Base-by-base conservation (phyloP, 441 rosid species). In the Euphorbia celastroides region DNA sequence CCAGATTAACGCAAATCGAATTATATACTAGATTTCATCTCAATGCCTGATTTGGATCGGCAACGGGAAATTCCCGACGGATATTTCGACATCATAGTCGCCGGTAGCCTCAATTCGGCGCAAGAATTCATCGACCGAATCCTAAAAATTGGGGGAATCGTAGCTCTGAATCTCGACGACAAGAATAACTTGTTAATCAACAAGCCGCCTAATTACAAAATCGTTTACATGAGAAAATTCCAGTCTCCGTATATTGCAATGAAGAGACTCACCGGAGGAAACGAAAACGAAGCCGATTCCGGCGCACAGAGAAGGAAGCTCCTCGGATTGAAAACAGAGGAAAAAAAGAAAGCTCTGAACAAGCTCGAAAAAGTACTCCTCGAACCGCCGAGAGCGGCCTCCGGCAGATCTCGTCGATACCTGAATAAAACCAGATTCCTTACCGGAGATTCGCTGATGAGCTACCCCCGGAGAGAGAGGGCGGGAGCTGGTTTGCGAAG, bases 291-390 rank as follows among this genome's bases (percentile, higher is more conserved):
- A 13, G 17, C 48, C 42, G 61, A 63, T 11, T 6, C 12, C 34
- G 55, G 57, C 25, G 42, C 77, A 16, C 54, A 68, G 38, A 34
- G 9, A 0, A 77, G 90, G 63, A 72, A 83, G 61, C 88, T 86
- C 9, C 66, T 74, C 8, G 73, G 74, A 27, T 68, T 57, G 1
- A 26, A 36, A 31, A 48, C 60, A 17, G 87, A 80, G n/a, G 85
- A 80, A 12, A 83, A 74, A 75, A 79, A 72, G 55, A 82, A 79
- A 16, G 96, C 86, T 41, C 77, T 86, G 70, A 72, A 72, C 1
- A 81, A 88, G 22, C 82, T 88, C 0, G 96, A 91, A 74, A 88
- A 88, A 60, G 96, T 84, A 13, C 90, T 86, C 7, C 83, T 88
- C 11, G 96, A 91, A 72, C 97, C 93, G 44, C 96, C 96, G 30